phyloP scores from a whole-genome alignment of 2,329 filamentous ascomycete genomes.

The Nigrospora osmanthi region DNA sequence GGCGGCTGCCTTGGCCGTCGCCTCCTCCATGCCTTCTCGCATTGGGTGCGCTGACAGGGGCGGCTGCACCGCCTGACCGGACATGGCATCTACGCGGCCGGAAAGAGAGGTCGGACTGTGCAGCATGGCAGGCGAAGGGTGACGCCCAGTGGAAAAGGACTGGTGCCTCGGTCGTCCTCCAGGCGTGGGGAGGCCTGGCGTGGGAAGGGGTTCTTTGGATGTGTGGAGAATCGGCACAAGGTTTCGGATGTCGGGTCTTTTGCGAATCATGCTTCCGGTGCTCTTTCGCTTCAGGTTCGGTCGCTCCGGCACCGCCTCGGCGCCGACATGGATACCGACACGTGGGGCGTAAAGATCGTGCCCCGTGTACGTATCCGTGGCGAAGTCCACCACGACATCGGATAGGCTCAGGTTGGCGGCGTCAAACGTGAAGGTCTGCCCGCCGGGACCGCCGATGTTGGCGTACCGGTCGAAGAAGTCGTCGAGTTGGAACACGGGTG shows the following conservation, averaged over 20 bases:
- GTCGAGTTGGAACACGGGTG: conserved; percentile 74
- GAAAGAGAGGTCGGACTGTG: conserved; percentile 28
- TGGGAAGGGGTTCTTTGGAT: conserved; percentile 15
- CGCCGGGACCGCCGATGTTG: conserved; percentile 48
- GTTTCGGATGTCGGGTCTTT: conserved; percentile 29
- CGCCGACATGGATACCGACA: conserved; percentile 8
- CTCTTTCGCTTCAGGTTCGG: conserved; percentile 43
- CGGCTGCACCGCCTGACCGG: conserved; percentile 17
- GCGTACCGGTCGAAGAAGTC: conserved; percentile 81
- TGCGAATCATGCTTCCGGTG: conserved; percentile 27
- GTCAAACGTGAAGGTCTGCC: conserved; percentile 58
- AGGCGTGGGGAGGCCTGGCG: conserved; percentile 21
- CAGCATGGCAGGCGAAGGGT: conserved; percentile 30
- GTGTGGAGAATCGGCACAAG: conserved; percentile 23
- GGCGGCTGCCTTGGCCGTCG: conserved; percentile 24
- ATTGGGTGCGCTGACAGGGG: conserved; percentile 15
- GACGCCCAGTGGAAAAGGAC: conserved; percentile 28
- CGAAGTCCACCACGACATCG: conserved; percentile 56
- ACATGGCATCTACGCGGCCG: conserved; percentile 22
- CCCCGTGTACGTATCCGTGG: conserved; percentile 45
- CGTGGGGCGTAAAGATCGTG: conserved; percentile 40
- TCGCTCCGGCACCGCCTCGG: conserved; percentile 19
- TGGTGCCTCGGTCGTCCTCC: conserved; percentile 26
- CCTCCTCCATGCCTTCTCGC: conserved; percentile 25
- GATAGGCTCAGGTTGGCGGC: conserved; percentile 65